A percentile compares a stretch with the other conserved stretches of the same genome.
Evolutionary conservation across 805 yeast genomes (phyloP).

Genomic region (Wickerhamomyces ciferrii): DNA sequence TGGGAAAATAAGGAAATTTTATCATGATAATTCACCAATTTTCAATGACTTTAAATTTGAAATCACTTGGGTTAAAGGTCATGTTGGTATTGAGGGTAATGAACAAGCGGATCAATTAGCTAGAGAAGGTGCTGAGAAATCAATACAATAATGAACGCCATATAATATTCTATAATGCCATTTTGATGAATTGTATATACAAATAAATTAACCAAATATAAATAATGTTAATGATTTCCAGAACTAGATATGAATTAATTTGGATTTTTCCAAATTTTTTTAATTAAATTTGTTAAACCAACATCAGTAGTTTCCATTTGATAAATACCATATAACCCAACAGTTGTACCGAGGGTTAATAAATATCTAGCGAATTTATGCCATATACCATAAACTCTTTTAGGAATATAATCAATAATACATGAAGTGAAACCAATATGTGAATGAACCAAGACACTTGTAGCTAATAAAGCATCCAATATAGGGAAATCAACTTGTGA

Average conservation of each 20-base stretch:
- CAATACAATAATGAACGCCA: not conserved
- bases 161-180: not conserved
- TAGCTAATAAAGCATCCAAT: constrained; percentile 65
- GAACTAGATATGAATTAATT: constrained; percentile 3
- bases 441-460: constrained; percentile 67
- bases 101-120: constrained; percentile 76
- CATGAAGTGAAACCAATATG: constrained; percentile 88
- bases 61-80: constrained; percentile 67
- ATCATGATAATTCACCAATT: constrained; percentile 19
- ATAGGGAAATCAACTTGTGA: constrained; percentile 50
- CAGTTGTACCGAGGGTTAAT: constrained; percentile 65
- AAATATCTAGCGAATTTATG: constrained; percentile 64
- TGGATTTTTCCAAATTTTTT: constrained; percentile 50
- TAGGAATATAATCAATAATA: constrained; percentile 88
- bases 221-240: not conserved
- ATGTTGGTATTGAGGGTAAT: constrained; percentile 65
- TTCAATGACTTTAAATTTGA: constrained; percentile 31
- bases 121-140: constrained; percentile 46
- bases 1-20: constrained; percentile 31
- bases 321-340: constrained; percentile 77
- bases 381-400: constrained; percentile 76
- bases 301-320: constrained; percentile 72
- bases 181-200: not conserved
- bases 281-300: constrained; percentile 68
- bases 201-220: not conserved